A percentile compares a stretch with the other conserved stretches of the same genome.
Conservation (phyloP, 1,284 basidiomycete species). For the Austroboletus olivaceoglutinosus region DNA sequence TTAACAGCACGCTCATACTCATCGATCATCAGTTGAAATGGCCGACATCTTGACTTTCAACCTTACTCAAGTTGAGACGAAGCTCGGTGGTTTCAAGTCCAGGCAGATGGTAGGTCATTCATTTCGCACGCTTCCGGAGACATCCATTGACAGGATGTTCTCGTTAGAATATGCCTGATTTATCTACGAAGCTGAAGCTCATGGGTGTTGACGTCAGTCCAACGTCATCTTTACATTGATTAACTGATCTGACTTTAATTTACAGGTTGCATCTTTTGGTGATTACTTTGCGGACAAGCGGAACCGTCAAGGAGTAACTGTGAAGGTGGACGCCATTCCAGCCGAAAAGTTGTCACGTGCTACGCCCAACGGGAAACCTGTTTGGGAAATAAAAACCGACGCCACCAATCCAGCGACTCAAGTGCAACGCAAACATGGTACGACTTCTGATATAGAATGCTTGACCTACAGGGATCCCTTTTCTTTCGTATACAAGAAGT, state of each 20-base stretch:
- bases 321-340: conserved; percentile 2
- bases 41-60: conserved; percentile 77
- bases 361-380: conserved; percentile 6
- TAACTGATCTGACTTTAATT: conserved; percentile 4
- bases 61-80: conserved; percentile 52
- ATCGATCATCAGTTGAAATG: conserved; percentile 55
- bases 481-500: conserved; percentile 70
- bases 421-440: conserved; percentile 18
- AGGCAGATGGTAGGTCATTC: conserved; percentile 47
- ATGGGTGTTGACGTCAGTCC: conserved; percentile 67
- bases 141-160: conserved; percentile 25
- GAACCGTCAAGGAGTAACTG: conserved; percentile 3
- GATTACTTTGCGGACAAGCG: conserved; percentile 71
- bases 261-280: conserved; percentile 65
- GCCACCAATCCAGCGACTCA: conserved; percentile 1
- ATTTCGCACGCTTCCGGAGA: conserved; percentile 23
- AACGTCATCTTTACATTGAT: neutral
- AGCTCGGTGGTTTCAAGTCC: conserved; percentile 44
- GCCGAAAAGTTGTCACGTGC: neutral
- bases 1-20: neutral
- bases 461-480: conserved; percentile 76
- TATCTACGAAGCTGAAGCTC: conserved; percentile 66
- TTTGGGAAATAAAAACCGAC: conserved; percentile 17
- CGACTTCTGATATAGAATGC: conserved; percentile 49
- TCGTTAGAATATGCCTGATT: conserved; percentile 50